A percentile compares a stretch with the other conserved stretches of the same genome.
phyloP scores from a whole-genome alignment of 176 grass and related monocot species.

The Ensete glaucum region DNA sequence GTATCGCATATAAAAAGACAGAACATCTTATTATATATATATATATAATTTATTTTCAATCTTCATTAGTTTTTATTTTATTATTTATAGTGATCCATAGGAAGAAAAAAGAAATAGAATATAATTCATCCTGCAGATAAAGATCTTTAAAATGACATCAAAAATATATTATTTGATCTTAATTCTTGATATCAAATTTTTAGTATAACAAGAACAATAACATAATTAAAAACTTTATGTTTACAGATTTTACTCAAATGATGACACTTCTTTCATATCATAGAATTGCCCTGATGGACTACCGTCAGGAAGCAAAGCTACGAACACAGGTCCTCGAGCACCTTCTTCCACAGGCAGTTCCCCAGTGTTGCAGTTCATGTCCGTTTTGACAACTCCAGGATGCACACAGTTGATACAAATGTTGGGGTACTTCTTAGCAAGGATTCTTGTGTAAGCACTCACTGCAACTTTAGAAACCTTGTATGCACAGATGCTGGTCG shows the following conservation, averaged over 20 bases:
- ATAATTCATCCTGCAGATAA: too few relatives aligned
- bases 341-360: constrained; percentile 35
- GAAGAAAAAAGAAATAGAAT: too few relatives aligned
- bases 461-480: constrained; percentile 39
- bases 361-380: constrained; percentile 28
- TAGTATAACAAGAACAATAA: too few relatives aligned
- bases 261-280: constrained; percentile 22
- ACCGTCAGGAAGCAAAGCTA: constrained; percentile 29
- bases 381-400: constrained; percentile 46
- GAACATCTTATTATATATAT: too few relatives aligned
- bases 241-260: constrained; percentile 4
- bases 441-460: constrained; percentile 40
- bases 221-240: too few relatives aligned
- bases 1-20: too few relatives aligned
- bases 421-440: constrained; percentile 24
- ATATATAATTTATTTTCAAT: too few relatives aligned
- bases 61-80: too few relatives aligned
- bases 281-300: constrained; percentile 24
- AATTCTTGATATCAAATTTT: too few relatives aligned
- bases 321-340: constrained; percentile 25
- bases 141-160: too few relatives aligned
- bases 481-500: constrained; percentile 21
- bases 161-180: too few relatives aligned
- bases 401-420: constrained; percentile 38
- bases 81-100: too few relatives aligned